Evolutionary conservation across 768 basidiomycete species (phyloP), one percentile per base, ranked within the genome.

Genomic region (Leucogyrophana mollusca): DNA sequence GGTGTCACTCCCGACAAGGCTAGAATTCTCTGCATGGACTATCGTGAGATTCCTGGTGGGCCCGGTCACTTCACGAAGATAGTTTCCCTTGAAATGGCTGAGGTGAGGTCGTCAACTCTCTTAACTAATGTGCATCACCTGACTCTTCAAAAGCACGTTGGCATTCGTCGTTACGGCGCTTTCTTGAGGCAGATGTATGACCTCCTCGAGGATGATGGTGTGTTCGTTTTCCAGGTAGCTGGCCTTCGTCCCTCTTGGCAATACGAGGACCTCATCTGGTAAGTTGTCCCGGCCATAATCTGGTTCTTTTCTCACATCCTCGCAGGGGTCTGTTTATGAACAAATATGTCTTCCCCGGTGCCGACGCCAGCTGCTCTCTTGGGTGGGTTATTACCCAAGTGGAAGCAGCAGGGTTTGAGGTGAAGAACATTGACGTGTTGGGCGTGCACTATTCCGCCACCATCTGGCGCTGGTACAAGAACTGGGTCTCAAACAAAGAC

Each of bases 311-410:
- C 56, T 46, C 0, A 14, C 16, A 1, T 16, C 8, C 4, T n/a
- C 7, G 4, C 33, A 88, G 87, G 90, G 94, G 93, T 54, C 77
- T 94, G 18, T 95, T 94, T 75, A 94, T 94, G 92, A 94, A 90
- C 80, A 94, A 94, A 61, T 98, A 99, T 55, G 72, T 99, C 62
- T 99, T 99, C 85, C 95, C 96, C 36, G 95, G 95, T 61, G 96
- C 95, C 3, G 96, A 99, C 58, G 96, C 96, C 0, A 91, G 87
- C 2, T 92, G 92, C 66, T 90, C 94, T 16, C 85, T 98, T 23
- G 91, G 89, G 33, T 98, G 95, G 95, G 93, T 96, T 46, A 78
- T 99, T 50, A 78, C 71, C 51, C 77, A 90, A 72, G 82, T 94
- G 40, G 94, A 98, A 70, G 73, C 74, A 22, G 93, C 90, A 48